These are phyloP conservation scores for Sclerotinia sclerotiorum DNA, from an alignment of 2,329 filamentous ascomycete species.

Conservation along the genomic window DNA sequence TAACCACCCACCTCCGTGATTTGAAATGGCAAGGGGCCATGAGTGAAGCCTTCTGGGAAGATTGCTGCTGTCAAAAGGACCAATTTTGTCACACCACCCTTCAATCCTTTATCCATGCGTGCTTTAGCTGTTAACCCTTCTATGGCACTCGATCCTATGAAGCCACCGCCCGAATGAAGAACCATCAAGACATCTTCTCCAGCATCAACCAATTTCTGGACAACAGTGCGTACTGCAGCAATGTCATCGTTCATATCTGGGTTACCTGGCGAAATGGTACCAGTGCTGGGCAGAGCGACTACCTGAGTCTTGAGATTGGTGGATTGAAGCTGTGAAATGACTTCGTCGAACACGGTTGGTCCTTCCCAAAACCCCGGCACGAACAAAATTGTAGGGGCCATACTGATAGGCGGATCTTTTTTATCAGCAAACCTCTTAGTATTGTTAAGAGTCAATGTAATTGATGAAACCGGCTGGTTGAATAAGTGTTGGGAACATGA, in stretches of 20 bases:
- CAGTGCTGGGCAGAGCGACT: constrained; percentile 30
- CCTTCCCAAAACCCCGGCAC: constrained; percentile 38
- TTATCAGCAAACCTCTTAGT: background rate
- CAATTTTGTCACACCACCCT: constrained; percentile 32
- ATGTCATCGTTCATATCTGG: constrained; percentile 34
- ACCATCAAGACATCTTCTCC: constrained; percentile 32
- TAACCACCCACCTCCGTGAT: background rate
- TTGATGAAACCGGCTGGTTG: background rate
- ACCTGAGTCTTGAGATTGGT: constrained; percentile 18
- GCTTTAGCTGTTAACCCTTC: constrained; percentile 27
- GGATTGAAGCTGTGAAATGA: constrained; percentile 25
- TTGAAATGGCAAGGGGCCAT: constrained; percentile 1
- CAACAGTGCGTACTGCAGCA: constrained; percentile 26
- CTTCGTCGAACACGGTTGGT: constrained; percentile 25
- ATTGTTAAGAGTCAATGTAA: background rate
- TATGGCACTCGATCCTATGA: constrained; percentile 32
- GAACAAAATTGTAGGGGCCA: constrained; percentile 30
- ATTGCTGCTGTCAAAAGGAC: background rate
- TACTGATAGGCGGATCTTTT: background rate
- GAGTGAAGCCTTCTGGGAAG: background rate
- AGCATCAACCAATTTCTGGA: constrained; percentile 28
- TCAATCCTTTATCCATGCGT: constrained; percentile 16
- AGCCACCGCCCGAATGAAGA: constrained; percentile 33
- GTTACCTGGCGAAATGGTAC: constrained; percentile 28
- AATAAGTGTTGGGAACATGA: background rate